phyloP scores from a whole-genome alignment of 768 basidiomycete species.

The Butyriboletus loyo region DNA sequence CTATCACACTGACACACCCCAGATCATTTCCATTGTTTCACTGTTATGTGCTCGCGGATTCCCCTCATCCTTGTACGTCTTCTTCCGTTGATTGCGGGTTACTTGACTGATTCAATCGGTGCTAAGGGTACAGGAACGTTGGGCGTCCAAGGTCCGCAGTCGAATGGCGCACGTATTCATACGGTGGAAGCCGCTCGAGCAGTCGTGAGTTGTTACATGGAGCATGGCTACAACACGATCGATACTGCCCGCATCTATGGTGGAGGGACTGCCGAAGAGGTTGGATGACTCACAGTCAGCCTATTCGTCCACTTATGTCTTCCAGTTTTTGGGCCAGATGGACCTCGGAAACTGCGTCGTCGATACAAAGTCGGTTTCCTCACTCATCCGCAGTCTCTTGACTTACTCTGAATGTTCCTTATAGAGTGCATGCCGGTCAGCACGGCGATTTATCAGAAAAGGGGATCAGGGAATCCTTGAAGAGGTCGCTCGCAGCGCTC shows the following conservation, averaged over 20 bases:
- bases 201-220: slow-evolving; percentile 10
- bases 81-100: not conserved
- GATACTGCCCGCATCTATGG: slow-evolving; percentile 25
- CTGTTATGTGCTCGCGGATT: slow-evolving; percentile 6
- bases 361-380: slow-evolving; percentile 16
- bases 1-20: not conserved
- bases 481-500: slow-evolving; percentile 9
- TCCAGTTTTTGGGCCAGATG: slow-evolving; percentile 16
- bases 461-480: slow-evolving; percentile 12
- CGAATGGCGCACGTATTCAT: slow-evolving; percentile 22
- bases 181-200: slow-evolving; percentile 13
- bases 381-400: not conserved
- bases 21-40: no score
- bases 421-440: slow-evolving; percentile 7
- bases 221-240: slow-evolving; percentile 17
- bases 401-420: not conserved
- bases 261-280: slow-evolving; percentile 23
- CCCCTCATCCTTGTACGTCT: slow-evolving; percentile 12
- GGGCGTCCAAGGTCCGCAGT: slow-evolving; percentile 15
- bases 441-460: slow-evolving; percentile 6
- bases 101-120: not conserved
- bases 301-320: not conserved
- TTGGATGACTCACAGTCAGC: not conserved
- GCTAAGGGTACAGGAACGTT: slow-evolving; percentile 21
- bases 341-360: slow-evolving; percentile 10